phyloP scores from a whole-genome alignment of 306 rosid species.

The Medicago ruthenica region DNA sequence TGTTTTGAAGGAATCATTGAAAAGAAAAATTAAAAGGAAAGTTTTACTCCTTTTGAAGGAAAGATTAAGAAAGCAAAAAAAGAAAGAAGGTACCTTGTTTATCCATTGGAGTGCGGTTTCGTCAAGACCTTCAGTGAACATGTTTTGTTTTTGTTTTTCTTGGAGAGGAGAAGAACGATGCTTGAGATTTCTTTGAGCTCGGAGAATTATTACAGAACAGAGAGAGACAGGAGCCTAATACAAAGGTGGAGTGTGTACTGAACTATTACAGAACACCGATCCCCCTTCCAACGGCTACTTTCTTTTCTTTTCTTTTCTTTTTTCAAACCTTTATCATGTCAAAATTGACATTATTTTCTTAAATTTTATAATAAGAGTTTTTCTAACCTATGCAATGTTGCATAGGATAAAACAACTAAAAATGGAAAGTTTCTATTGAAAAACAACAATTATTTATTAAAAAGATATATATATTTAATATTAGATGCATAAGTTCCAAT shows the following conservation, averaged over 20 bases:
- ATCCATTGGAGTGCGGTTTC: constrained; percentile 91
- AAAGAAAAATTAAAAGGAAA: neutral
- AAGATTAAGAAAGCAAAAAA: too few relatives aligned
- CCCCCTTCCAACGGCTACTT: constrained; percentile 28
- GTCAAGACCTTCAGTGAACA: constrained; percentile 96
- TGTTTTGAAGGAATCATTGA: neutral
- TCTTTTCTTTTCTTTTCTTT: neutral
- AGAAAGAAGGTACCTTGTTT: constrained; percentile 39
- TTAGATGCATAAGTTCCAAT: too few relatives aligned
- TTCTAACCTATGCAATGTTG: too few relatives aligned
- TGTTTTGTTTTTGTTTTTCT: constrained; percentile 19
- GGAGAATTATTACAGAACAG: neutral
- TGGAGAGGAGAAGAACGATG: neutral
- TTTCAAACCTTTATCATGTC: too few relatives aligned
- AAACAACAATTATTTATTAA: too few relatives aligned
- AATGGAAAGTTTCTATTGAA: too few relatives aligned
- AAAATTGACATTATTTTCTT: too few relatives aligned
- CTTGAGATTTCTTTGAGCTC: neutral
- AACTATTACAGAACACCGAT: neutral
- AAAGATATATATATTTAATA: too few relatives aligned
- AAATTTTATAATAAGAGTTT: too few relatives aligned
- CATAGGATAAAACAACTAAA: too few relatives aligned
- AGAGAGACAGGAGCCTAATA: neutral
- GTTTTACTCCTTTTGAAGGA: too few relatives aligned
- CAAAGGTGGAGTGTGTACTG: too few relatives aligned